A percentile compares a stretch with the other conserved stretches of the same genome.
Conservation (phyloP, 768 basidiomycete genomes). For the Podaxis sp. region DNA sequence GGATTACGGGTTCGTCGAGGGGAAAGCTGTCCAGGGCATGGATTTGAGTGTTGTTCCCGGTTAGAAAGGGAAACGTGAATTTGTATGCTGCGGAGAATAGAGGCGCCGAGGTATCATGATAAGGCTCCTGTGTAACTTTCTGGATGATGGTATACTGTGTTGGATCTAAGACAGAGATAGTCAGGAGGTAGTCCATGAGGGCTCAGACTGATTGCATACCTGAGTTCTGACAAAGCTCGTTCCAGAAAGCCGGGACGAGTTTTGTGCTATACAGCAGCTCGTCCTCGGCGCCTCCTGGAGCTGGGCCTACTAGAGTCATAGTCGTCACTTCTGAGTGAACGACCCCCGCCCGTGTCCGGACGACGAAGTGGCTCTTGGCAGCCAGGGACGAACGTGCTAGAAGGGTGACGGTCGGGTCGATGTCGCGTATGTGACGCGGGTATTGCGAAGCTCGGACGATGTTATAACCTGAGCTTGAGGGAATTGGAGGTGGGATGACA, state of each 20-base stretch:
- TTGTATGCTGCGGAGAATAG: conserved; percentile 62
- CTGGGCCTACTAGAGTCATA: conserved; percentile 30
- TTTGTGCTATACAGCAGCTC: conserved; percentile 56
- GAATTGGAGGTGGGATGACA: conserved; percentile 25
- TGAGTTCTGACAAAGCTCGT: conserved; percentile 49
- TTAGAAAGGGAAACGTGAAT: conserved; percentile 38
- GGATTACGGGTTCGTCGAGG: conserved; percentile 10
- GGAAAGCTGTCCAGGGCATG: conserved; percentile 12
- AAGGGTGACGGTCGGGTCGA: conserved; percentile 71
- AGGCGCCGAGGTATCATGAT: conserved; percentile 22
- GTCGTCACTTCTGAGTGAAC: conserved; percentile 52
- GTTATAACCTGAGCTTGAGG: conserved; percentile 25
- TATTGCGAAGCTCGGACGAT: conserved; percentile 39
- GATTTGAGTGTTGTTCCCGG: conserved; percentile 10
- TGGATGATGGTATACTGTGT: conserved; percentile 67
- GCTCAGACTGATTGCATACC: conserved; percentile 39
- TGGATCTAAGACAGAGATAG: conserved; percentile 46
- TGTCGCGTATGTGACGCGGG: conserved; percentile 54
- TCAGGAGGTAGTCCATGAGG: conserved; percentile 8
- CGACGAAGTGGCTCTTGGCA: conserved; percentile 32
- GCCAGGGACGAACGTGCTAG: conserved; percentile 45
- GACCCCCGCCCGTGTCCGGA: conserved; percentile 26
- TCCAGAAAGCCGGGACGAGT: conserved; percentile 68
- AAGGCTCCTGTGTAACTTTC: conserved; percentile 46
- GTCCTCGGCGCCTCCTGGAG: conserved; percentile 26